These are phyloP conservation scores for Eutrema yunnanense DNA, from an alignment of 345 rosid species.

Conservation along the genomic window DNA sequence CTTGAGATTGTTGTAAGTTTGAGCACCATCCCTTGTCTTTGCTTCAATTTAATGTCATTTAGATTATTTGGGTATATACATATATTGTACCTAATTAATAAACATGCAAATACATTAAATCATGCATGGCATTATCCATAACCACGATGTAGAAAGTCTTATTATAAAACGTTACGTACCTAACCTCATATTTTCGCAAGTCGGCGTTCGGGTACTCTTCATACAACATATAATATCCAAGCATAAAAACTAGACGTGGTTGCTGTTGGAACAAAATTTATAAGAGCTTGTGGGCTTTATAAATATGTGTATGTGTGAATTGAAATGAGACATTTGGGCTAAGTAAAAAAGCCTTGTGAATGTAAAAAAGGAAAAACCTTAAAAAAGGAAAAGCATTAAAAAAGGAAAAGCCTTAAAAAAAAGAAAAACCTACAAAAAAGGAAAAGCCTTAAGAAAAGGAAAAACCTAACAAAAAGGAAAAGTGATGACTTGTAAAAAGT, in stretches of 20 bases:
- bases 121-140: conserved; percentile 17
- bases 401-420: too few species aligned
- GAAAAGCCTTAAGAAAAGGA: too few species aligned
- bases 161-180: neutral
- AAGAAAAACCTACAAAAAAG: too few species aligned
- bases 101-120: conserved; percentile 9
- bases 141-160: conserved; percentile 11
- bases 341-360: too few species aligned
- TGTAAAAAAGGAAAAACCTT: too few species aligned
- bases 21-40: neutral
- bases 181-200: conserved; percentile 2
- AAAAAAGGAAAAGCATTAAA: too few species aligned
- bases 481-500: too few species aligned
- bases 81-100: conserved; percentile 4
- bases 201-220: neutral
- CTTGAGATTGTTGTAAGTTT: neutral
- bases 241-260: conserved; percentile 21
- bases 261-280: too few species aligned
- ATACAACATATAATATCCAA: neutral
- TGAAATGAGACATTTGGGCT: too few species aligned
- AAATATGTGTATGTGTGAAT: too few species aligned
- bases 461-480: too few species aligned
- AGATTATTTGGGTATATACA: neutral
- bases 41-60: neutral
- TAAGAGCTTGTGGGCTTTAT: too few species aligned